These are phyloP conservation scores for Staphylotrichum tortipilum DNA, from an alignment of 495 filamentous ascomycete genomes.

Conservation along the genomic window DNA sequence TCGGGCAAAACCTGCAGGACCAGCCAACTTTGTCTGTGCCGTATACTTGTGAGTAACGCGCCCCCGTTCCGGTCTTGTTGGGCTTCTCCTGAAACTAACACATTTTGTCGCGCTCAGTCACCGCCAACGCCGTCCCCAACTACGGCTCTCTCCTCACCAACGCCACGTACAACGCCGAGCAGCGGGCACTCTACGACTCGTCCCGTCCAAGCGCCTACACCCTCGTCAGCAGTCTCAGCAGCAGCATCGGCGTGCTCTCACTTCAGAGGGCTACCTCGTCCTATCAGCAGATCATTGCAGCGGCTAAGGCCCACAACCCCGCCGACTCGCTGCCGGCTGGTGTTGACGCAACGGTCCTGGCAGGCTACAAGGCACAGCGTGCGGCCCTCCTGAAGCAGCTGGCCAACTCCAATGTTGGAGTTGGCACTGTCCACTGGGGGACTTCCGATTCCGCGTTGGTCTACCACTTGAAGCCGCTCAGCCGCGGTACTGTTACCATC, in stretches of 20 bases:
- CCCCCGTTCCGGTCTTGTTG: too few species aligned
- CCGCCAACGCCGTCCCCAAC: constrained; percentile 22
- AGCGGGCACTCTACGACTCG: constrained; percentile 34
- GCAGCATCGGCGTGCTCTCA: constrained; percentile 28
- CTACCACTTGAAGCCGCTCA: constrained; percentile 34
- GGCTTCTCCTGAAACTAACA: background rate
- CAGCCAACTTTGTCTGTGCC: constrained; percentile 27
- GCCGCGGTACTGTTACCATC: constrained; percentile 35
- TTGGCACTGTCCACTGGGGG: constrained; percentile 28
- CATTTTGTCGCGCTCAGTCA: constrained; percentile 14
- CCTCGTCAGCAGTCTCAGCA: constrained; percentile 25
- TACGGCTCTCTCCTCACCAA: constrained; percentile 27
- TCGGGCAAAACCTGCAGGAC: constrained; percentile 60
- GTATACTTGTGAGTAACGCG: constrained; percentile 25
- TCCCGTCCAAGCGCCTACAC: constrained; percentile 25
- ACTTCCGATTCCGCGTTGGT: constrained; percentile 25
- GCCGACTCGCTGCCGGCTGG: constrained; percentile 28
- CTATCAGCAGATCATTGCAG: constrained; percentile 23
- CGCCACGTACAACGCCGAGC: constrained; percentile 35
- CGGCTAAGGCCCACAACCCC: constrained; percentile 23
- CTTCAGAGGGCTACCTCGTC: constrained; percentile 23
- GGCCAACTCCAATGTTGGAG: constrained; percentile 14
- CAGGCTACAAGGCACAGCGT: constrained; percentile 27
- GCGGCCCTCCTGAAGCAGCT: constrained; percentile 22
- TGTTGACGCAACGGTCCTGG: constrained; percentile 29